Evolutionary conservation across 768 basidiomycete species (phyloP).

Genomic region (Glaciozyma martinii): DNA sequence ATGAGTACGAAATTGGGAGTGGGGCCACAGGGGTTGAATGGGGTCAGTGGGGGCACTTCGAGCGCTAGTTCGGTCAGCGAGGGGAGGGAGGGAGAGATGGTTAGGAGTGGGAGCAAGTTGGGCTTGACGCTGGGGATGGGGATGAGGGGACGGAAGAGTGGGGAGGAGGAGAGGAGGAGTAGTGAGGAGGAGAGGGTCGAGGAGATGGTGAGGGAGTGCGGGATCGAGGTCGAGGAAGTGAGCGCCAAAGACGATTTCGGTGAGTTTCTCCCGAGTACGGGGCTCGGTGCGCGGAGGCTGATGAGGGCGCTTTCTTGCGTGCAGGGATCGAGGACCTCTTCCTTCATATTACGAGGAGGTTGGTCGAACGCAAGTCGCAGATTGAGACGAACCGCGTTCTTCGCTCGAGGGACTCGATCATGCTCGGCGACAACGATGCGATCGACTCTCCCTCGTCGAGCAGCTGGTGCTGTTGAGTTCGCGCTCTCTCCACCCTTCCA

Average conservation of each 20-base stretch:
- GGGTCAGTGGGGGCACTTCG: neutral
- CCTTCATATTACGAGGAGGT: constrained; percentile 64
- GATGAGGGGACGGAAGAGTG: constrained; percentile 21
- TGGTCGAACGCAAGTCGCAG: constrained; percentile 64
- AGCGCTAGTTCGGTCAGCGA: neutral
- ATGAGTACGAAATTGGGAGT: constrained; percentile 1
- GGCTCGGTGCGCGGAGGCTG: neutral
- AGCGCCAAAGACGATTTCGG: constrained; percentile 81
- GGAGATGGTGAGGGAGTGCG: constrained; percentile 45
- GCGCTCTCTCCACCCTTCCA: neutral
- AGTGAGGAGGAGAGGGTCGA: constrained; percentile 56
- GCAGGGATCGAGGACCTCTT: constrained; percentile 74
- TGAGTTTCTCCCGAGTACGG: constrained; percentile 40
- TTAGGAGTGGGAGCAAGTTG: neutral
- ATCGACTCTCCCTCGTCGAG: neutral
- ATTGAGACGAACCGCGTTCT: constrained; percentile 75
- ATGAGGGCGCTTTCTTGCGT: constrained; percentile 13
- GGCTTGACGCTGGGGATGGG: neutral
- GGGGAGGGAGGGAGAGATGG: neutral
- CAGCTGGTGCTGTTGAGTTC: neutral
- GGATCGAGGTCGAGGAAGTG: constrained; percentile 82
- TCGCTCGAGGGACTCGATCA: constrained; percentile 73
- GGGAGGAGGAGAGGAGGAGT: constrained; percentile 41
- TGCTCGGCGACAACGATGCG: constrained; percentile 43
- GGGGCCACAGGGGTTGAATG: neutral